phyloP scores from a whole-genome alignment of 2,329 filamentous ascomycete genomes.

The Alternaria longipes region DNA sequence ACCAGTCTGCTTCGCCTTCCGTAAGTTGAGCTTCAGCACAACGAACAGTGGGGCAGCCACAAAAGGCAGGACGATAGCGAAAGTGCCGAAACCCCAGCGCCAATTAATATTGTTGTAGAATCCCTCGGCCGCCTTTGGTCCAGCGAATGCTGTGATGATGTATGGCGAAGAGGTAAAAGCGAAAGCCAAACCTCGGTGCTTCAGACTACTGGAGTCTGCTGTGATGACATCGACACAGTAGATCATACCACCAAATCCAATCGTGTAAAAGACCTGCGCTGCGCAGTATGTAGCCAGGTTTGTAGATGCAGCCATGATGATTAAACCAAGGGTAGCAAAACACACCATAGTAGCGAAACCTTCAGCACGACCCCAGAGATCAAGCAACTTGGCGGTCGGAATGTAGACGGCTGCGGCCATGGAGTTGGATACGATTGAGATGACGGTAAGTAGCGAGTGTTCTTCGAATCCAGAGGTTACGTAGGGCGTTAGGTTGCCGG shows the following conservation, averaged over 20 bases:
- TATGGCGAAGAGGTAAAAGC: slow-evolving; percentile 51
- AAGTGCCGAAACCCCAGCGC: slow-evolving; percentile 73
- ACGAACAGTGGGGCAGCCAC: slow-evolving; percentile 66
- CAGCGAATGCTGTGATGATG: slow-evolving; percentile 32
- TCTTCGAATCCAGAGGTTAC: slow-evolving; percentile 44
- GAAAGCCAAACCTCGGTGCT: slow-evolving; percentile 67
- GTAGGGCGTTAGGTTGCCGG: slow-evolving; percentile 44
- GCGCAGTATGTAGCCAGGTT: slow-evolving; percentile 55
- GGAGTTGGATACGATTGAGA: slow-evolving; percentile 35
- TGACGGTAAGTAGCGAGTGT: slow-evolving; percentile 40
- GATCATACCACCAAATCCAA: slow-evolving; percentile 69
- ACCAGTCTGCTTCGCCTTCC: slow-evolving; percentile 66
- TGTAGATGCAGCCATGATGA: slow-evolving; percentile 71
- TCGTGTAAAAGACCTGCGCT: slow-evolving; percentile 47
- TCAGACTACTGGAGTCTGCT: slow-evolving; percentile 56
- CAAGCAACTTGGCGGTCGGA: slow-evolving; percentile 51
- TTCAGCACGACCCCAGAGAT: slow-evolving; percentile 52
- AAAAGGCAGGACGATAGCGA: slow-evolving; percentile 70
- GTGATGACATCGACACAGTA: slow-evolving; percentile 70
- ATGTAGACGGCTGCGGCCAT: slow-evolving; percentile 49
- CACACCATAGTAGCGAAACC: slow-evolving; percentile 47
- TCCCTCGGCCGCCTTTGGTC: slow-evolving; percentile 29
- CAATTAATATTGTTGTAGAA: slow-evolving; percentile 61
- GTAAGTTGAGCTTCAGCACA: slow-evolving; percentile 61
- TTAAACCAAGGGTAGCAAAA: slow-evolving; percentile 54